These are phyloP conservation scores for Podospora australis DNA, from an alignment of 495 filamentous ascomycete species.

Conservation along the genomic window DNA sequence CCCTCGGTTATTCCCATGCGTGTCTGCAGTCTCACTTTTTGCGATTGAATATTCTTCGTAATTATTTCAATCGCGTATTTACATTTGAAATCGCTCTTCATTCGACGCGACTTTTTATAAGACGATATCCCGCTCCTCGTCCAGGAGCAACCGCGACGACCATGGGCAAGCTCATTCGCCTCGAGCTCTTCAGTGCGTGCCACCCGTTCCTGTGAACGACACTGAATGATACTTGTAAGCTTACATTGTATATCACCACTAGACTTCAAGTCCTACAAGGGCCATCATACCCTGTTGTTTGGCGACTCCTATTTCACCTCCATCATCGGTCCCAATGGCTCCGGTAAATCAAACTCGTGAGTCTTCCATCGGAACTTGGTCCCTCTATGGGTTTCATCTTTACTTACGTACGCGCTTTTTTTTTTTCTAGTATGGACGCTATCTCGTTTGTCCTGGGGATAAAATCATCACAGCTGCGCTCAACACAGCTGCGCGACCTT, in stretches of 20 bases:
- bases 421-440: constrained; percentile 77
- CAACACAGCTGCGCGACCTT: constrained; percentile 87
- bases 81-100: neutral
- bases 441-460: constrained; percentile 99
- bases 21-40: too few relatives aligned
- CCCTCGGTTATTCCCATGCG: too few relatives aligned
- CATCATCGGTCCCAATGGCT: constrained; percentile 98
- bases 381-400: neutral
- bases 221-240: neutral
- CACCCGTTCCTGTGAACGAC: neutral
- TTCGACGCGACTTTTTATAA: constrained; percentile 11
- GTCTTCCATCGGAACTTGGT: constrained; percentile 35
- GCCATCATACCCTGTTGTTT: constrained; percentile 85
- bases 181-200: constrained; percentile 85
- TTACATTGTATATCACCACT: constrained; percentile 7
- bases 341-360: constrained; percentile 99
- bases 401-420: constrained; percentile 5
- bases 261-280: constrained; percentile 99
- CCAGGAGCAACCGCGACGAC: constrained; percentile 13
- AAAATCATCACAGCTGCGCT: constrained; percentile 94
- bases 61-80: constrained; percentile 14
- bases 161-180: constrained; percentile 82
- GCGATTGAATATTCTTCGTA: too few relatives aligned
- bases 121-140: constrained; percentile 12
- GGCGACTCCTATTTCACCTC: constrained; percentile 99